Evolutionary conservation across 306 rosid species (phyloP).

Genomic region (Corylus avellana): DNA sequence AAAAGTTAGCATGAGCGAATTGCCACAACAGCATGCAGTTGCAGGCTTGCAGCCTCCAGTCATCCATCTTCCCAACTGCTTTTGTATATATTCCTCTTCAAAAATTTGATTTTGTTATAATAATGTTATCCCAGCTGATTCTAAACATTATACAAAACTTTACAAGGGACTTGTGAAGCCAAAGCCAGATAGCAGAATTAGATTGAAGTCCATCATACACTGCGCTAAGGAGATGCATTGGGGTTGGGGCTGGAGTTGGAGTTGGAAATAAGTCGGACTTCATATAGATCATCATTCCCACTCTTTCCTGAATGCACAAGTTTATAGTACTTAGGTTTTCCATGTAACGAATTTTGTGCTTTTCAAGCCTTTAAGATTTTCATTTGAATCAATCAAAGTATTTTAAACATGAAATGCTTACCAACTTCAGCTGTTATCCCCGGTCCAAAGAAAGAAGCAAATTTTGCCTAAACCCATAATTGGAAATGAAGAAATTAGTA

Average conservation of each 20-base stretch:
- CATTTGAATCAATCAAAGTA: slow-evolving; percentile 13
- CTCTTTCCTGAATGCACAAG: slow-evolving; percentile 61
- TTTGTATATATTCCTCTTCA: slow-evolving; percentile 24
- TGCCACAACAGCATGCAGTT: background rate
- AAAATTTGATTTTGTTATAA: slow-evolving; percentile 36
- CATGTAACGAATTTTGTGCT: slow-evolving; percentile 3
- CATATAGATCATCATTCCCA: slow-evolving; percentile 64
- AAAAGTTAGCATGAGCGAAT: background rate
- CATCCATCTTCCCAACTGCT: slow-evolving; percentile 28
- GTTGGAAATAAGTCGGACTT: slow-evolving; percentile 77
- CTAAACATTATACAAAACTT: slow-evolving; percentile 34
- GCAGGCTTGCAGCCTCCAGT: background rate
- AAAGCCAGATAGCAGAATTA: slow-evolving; percentile 27
- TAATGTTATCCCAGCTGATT: slow-evolving; percentile 31
- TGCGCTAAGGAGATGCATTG: slow-evolving; percentile 38
- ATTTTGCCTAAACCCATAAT: slow-evolving; percentile 61
- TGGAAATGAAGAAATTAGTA: slow-evolving; percentile 18
- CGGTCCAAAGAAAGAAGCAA: slow-evolving; percentile 93
- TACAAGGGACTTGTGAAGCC: slow-evolving; percentile 39
- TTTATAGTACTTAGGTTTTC: slow-evolving; percentile 24
- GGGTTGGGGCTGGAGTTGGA: slow-evolving; percentile 50
- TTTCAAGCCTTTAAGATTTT: background rate
- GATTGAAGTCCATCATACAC: slow-evolving; percentile 27
- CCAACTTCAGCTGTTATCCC: slow-evolving; percentile 93
- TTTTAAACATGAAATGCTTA: slow-evolving; percentile 35